Conservation (phyloP, 1,284 basidiomycete species). For the Ustilago curta region DNA sequence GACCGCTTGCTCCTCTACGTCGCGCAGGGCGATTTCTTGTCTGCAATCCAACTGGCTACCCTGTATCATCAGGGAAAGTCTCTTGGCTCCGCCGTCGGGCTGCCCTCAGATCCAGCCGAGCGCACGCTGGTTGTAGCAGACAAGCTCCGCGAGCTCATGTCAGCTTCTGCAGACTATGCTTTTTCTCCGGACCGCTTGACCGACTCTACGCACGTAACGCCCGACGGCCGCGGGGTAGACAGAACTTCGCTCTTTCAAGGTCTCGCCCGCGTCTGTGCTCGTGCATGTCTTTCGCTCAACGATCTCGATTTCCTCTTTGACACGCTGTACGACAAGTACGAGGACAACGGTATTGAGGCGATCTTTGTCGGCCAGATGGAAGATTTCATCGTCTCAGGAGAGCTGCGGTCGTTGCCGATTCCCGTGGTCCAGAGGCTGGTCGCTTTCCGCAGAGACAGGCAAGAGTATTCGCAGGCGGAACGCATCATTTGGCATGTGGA, state of each 20-base stretch:
- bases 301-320: conserved; percentile 87
- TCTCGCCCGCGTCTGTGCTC: conserved; percentile 83
- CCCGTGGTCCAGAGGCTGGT: conserved; percentile 90
- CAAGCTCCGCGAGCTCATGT: conserved; percentile 84
- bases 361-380: conserved; percentile 90
- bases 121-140: conserved; percentile 79
- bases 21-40: conserved; percentile 86
- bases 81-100: conserved; percentile 86
- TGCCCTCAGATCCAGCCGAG: conserved; percentile 77
- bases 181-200: conserved; percentile 94
- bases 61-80: conserved; percentile 85
- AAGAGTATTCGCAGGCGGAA: conserved; percentile 82
- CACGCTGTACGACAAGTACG: conserved; percentile 89
- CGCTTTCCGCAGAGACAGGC: conserved; percentile 79
- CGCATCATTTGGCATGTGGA: conserved; percentile 95
- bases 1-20: conserved; percentile 88
- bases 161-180: conserved; percentile 85
- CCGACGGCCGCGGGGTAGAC: conserved; percentile 89
- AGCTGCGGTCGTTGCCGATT: conserved; percentile 79
- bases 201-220: conserved; percentile 84
- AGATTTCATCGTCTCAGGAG: conserved; percentile 81
- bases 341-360: conserved; percentile 83
- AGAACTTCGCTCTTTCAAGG: conserved; percentile 89
- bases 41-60: conserved; percentile 86
- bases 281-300: conserved; percentile 82